These are phyloP conservation scores for Plasmodium chabaudi DNA, from an alignment of 169 alveolate genomes.

Conservation along the genomic window DNA sequence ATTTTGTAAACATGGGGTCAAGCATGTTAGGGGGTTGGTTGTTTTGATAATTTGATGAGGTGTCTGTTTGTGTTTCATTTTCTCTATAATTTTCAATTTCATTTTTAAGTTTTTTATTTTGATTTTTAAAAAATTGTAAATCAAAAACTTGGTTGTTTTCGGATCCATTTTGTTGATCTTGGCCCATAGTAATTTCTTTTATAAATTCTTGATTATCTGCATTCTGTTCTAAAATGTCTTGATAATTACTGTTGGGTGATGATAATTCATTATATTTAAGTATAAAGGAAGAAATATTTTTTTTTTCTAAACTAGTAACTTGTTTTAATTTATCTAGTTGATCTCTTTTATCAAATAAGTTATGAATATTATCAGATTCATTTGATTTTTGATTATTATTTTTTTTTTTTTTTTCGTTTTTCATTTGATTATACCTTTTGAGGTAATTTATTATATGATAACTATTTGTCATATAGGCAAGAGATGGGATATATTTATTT, in stretches of 20 bases:
- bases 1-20: neutral
- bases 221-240: slow-evolving; percentile 59
- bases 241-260: slow-evolving; percentile 37
- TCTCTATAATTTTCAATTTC: slow-evolving; percentile 46
- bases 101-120: slow-evolving; percentile 38
- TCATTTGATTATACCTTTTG: slow-evolving; percentile 49
- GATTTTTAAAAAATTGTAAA: slow-evolving; percentile 8
- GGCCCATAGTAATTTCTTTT: slow-evolving; percentile 17
- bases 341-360: slow-evolving; percentile 54
- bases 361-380: neutral
- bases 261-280: slow-evolving; percentile 34
- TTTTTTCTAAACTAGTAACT: slow-evolving; percentile 28
- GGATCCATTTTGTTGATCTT: neutral
- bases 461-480: slow-evolving; percentile 24
- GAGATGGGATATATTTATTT: slow-evolving; percentile 68
- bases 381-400: no score
- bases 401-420: slow-evolving; percentile 52
- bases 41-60: neutral
- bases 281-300: slow-evolving; percentile 27
- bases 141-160: neutral
- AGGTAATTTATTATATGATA: slow-evolving; percentile 61
- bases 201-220: slow-evolving; percentile 33
- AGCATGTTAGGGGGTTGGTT: neutral
- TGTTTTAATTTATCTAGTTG: slow-evolving; percentile 37
- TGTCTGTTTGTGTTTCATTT: neutral